Base-by-base conservation (phyloP, 169 alveolate species). In the Babesia bovis region DNA sequence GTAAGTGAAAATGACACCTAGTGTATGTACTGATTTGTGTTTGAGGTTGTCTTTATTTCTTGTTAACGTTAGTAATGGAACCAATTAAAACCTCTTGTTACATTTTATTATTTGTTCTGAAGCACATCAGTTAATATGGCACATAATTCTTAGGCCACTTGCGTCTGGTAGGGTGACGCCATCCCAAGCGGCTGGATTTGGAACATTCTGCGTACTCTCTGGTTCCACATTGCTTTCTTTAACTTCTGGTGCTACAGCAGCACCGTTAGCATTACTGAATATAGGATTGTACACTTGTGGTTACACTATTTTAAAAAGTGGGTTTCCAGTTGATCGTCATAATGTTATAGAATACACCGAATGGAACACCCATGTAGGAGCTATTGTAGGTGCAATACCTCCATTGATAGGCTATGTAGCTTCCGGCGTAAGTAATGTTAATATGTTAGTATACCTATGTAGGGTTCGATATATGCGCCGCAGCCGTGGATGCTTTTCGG, bases 301-400 rank as follows among this genome's bases (percentile, higher is more conserved):
- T 21, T 81, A 81, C 60, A 81, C 88, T 0, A 66, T 78, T 21
- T n/a, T 81, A 47, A 81, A 81, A 41, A 32, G 88, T 81, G 45
- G 38, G 70, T 38, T 21, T 0, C 0, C 51, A 12, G 15, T 4
- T 3, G 4, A 12, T 49, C 36, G 9, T 7, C 25, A 4, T 40
- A 65, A 50, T 9, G 36, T 36, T 23, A 7, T 63, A 81, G 88
- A 63, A 21, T 58, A 59, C 57, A 85, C 94, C 2, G 85, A 83
- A 23, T 89, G 88, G 82, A 89, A 89, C 59, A 89, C 94, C 2
- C 94, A 89, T 51, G 61, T 89, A 17, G 94, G 94, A 21, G 76
- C 94, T 25, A 55, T 89, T 19, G 94, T 89, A n/a, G 94, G 94
- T 44, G 83, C 90, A 7, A 73, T 89, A 45, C 94, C 94, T 3